A percentile compares a stretch with the other conserved stretches of the same genome.
phyloP scores from a whole-genome alignment of 2,329 filamentous ascomycete species.

The Pestalotiopsis sp. region DNA sequence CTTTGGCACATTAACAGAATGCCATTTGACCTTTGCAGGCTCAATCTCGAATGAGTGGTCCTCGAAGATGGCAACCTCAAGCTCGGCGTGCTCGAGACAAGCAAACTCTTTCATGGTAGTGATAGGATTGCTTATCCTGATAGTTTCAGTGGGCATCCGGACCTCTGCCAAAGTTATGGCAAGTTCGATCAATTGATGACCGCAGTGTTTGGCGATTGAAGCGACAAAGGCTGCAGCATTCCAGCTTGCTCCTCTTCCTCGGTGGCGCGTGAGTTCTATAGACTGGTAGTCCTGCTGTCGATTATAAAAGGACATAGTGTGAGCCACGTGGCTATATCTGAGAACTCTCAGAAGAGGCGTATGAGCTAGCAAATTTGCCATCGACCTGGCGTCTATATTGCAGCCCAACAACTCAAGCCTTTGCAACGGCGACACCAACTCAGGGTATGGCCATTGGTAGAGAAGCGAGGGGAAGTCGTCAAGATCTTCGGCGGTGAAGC shows the following conservation, averaged over 20 bases:
- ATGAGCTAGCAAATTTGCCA: constrained; percentile 16
- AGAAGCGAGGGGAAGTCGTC: neutral
- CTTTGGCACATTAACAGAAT: neutral
- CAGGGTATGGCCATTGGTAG: constrained; percentile 14
- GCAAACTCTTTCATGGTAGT: constrained; percentile 14
- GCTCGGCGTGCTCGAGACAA: constrained; percentile 12
- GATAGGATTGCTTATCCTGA: constrained; percentile 9
- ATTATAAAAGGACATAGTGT: neutral
- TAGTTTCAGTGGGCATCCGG: neutral
- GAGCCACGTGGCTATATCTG: constrained; percentile 12
- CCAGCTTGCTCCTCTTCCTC: constrained; percentile 13
- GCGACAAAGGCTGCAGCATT: constrained; percentile 17
- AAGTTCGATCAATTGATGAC: constrained; percentile 16
- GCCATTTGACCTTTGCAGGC: neutral
- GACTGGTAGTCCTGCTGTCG: neutral
- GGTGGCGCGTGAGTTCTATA: neutral
- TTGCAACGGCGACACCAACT: constrained; percentile 11
- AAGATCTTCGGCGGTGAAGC: neutral
- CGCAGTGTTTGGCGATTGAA: constrained; percentile 15
- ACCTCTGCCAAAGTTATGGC: constrained; percentile 13
- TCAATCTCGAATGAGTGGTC: constrained; percentile 6
- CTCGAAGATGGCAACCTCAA: constrained; percentile 9
- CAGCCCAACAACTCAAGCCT: constrained; percentile 12
- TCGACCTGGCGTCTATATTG: constrained; percentile 11
- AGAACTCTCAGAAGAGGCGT: constrained; percentile 15